These are phyloP conservation scores for Xerocomus minutiporus DNA, from an alignment of 1,284 basidiomycete species.

Conservation along the genomic window DNA sequence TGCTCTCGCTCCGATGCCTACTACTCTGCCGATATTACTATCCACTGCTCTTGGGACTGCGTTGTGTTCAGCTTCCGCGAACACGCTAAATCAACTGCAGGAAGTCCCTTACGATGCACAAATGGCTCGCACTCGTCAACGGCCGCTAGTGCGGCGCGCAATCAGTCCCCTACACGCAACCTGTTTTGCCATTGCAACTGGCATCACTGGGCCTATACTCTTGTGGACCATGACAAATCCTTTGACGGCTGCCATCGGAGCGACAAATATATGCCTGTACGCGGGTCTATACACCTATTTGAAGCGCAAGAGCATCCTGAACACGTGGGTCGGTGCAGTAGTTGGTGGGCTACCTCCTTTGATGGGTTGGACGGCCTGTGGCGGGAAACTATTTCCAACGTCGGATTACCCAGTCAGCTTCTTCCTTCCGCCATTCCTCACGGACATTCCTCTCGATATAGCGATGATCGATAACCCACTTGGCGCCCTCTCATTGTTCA, in stretches of 20 bases:
- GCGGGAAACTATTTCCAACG: constrained; percentile 72
- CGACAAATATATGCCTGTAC: constrained; percentile 86
- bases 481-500: constrained; percentile 70
- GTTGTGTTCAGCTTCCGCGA: constrained; percentile 90
- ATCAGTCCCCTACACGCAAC: constrained; percentile 85
- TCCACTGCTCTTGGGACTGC: constrained; percentile 87
- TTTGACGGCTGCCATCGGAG: constrained; percentile 79
- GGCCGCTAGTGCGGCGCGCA: constrained; percentile 84
- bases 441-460: constrained; percentile 39
- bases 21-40: constrained; percentile 78
- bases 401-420: constrained; percentile 51
- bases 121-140: constrained; percentile 85
- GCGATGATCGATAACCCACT: constrained; percentile 69
- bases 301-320: constrained; percentile 85
- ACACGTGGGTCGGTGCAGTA: constrained; percentile 94
- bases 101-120: constrained; percentile 97
- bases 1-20: constrained; percentile 84
- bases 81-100: constrained; percentile 92
- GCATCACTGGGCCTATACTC: constrained; percentile 72
- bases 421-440: constrained; percentile 52
- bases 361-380: constrained; percentile 98
- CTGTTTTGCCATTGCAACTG: constrained; percentile 73
- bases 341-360: constrained; percentile 93
- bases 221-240: constrained; percentile 88
- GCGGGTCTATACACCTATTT: constrained; percentile 90